phyloP scores from a whole-genome alignment of 257 asterid genomes.

The Ilex asprella region DNA sequence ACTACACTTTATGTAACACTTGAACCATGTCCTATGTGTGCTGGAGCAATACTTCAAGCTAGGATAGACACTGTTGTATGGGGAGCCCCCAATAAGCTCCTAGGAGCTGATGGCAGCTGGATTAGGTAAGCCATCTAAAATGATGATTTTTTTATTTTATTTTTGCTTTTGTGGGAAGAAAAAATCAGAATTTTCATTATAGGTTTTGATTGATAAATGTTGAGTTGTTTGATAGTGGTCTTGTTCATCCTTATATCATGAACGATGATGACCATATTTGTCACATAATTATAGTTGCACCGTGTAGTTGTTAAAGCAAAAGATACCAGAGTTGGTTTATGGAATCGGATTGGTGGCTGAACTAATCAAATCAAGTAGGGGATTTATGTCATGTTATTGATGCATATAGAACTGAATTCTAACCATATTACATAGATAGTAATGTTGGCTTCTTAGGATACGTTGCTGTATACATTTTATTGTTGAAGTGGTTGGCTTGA shows the following conservation, averaged over 20 bases:
- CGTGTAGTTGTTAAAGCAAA: no score
- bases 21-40: constrained; percentile 99
- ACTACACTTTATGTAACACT: constrained; percentile 89
- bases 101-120: constrained; percentile 99
- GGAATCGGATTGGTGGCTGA: no score
- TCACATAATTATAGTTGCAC: background rate
- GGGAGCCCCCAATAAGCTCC: constrained; percentile 99
- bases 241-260: background rate
- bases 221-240: background rate
- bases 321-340: no score
- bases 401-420: no score
- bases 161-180: background rate
- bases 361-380: no score
- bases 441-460: no score
- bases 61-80: constrained; percentile 86
- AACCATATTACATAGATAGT: no score
- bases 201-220: background rate
- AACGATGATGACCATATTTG: background rate
- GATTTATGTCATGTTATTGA: no score
- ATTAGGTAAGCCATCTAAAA: constrained; percentile 49
- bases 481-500: no score
- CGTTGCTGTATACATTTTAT: no score
- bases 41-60: constrained; percentile 99
- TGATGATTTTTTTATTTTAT: background rate
- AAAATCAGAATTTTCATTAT: background rate